phyloP scores from a whole-genome alignment of 2,329 filamentous ascomycete genomes.

The Aspergillus sp. region DNA sequence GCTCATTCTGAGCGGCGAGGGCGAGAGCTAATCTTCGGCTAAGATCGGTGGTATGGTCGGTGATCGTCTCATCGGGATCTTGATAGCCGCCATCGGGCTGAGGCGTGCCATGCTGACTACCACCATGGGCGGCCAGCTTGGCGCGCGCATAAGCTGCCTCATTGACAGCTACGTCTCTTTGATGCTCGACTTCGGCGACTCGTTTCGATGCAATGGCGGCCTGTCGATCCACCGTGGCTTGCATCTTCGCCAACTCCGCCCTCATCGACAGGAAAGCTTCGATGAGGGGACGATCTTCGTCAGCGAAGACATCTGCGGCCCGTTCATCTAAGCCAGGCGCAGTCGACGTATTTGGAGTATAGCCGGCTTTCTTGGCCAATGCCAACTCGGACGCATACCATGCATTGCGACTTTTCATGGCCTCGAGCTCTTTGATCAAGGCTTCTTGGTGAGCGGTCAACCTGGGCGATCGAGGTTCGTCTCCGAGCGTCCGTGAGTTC shows the following conservation, averaged over 20 bases:
- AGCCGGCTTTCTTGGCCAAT: conserved; percentile 85
- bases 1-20: conserved; percentile 72
- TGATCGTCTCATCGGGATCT: conserved; percentile 57
- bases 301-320: conserved; percentile 74
- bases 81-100: conserved; percentile 48
- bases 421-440: conserved; percentile 81
- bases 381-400: conserved; percentile 97
- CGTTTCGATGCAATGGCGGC: conserved; percentile 79
- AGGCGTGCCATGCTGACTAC: conserved; percentile 61
- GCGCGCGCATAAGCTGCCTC: conserved; percentile 95
- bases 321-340: conserved; percentile 75
- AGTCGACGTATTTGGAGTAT: conserved; percentile 67
- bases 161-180: conserved; percentile 88
- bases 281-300: conserved; percentile 87
- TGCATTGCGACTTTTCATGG: conserved; percentile 79
- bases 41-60: conserved; percentile 70
- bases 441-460: conserved; percentile 54
- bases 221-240: conserved; percentile 84
- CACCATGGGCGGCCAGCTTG: conserved; percentile 77
- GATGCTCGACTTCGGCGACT: conserved; percentile 90
- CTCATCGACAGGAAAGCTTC: conserved; percentile 92
- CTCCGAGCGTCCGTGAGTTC: conserved; percentile 39
- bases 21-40: conserved; percentile 79
- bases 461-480: conserved; percentile 46
- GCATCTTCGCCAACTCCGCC: conserved; percentile 82